Evolutionary conservation across 139 green algal genomes (phyloP).

Genomic region (Tetradesmus obliquus): DNA sequence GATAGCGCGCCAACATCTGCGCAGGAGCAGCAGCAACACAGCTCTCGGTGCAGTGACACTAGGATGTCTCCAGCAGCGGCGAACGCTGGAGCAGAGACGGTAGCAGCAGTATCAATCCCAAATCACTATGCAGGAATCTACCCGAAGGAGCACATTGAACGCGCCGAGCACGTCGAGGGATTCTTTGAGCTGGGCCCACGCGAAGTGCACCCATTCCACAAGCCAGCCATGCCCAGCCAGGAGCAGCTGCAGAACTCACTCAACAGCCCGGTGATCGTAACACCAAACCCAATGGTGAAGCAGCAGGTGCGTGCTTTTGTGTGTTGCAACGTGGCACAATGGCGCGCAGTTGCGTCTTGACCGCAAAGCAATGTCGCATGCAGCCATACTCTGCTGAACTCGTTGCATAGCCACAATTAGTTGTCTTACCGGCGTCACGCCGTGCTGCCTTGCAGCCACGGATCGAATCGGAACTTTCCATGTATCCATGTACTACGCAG

Average conservation of each 20-base stretch:
- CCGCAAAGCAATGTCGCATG: too few relatives aligned
- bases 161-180: conserved; percentile 9
- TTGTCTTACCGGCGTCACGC: too few relatives aligned
- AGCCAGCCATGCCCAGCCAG: conserved; percentile 42
- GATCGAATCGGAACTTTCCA: background rate
- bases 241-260: conserved; percentile 15
- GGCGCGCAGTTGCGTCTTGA: background rate
- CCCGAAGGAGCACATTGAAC: conserved; percentile 9
- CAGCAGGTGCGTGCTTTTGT: conserved; percentile 2
- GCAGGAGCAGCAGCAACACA: background rate
- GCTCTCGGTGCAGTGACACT: background rate
- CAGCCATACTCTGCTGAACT: too few relatives aligned
- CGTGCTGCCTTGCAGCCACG: too few relatives aligned
- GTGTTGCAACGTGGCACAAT: background rate
- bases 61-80: background rate
- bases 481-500: background rate
- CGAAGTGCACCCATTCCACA: conserved; percentile 44
- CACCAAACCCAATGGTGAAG: conserved; percentile 44
- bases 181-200: conserved; percentile 31
- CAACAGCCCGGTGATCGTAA: conserved; percentile 22
- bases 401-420: too few relatives aligned
- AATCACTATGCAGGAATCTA: background rate
- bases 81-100: background rate
- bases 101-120: conserved; percentile 20
- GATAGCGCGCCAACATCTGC: too few relatives aligned